Base-by-base conservation (phyloP, 441 rosid genomes). In the Oxalis stricta region DNA sequence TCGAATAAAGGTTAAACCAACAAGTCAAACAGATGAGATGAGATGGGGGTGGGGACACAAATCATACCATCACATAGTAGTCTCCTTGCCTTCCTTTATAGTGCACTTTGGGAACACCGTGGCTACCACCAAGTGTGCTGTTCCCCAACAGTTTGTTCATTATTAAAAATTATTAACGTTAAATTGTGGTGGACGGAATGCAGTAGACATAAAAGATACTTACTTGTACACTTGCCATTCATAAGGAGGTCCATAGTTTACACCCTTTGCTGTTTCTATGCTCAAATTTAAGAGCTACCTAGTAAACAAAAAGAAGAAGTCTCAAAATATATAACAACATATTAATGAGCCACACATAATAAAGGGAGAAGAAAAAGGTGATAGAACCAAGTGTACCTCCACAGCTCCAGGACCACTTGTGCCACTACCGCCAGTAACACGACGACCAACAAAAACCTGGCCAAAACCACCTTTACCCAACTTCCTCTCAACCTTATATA, bases 201-300 rank as follows among this genome's bases (percentile, higher is more conserved):
- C 1, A 24, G 26, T 15, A n/a, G 47, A 33, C n/a, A 45, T 36
- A 18, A 37, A 44, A 33, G 48, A 34, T 24, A 68, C 91, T 46
- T 64, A 91, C 99, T 59, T 83, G 82, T 91, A 91, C 37, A 86
- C 99, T 65, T 91, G 95, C 99, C 99, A 91, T 51, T 91, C 99
- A 28, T 91, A 79, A 3, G 99, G 99, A 38, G 99, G 96, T 42
- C 99, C 99, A 53, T 86, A 86, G 59, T 73, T n/a, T 91, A 63
- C 99, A 91, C 39, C 99, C 99, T 61, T 91, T 91, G 71, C 99
- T 91, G 61, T 70, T 91, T 64, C 85, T 64, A 37, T 91, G 99
- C 79, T 91, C 99, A 66, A 91, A 91, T 61, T 91, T 91, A 45
- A 91, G 53, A 46, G 99, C 99, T 50, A 91, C 99, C 99, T 91